Evolutionary conservation across 108 stramenopile genomes (phyloP).

Genomic region (Cyclostephanos tholiformis): DNA sequence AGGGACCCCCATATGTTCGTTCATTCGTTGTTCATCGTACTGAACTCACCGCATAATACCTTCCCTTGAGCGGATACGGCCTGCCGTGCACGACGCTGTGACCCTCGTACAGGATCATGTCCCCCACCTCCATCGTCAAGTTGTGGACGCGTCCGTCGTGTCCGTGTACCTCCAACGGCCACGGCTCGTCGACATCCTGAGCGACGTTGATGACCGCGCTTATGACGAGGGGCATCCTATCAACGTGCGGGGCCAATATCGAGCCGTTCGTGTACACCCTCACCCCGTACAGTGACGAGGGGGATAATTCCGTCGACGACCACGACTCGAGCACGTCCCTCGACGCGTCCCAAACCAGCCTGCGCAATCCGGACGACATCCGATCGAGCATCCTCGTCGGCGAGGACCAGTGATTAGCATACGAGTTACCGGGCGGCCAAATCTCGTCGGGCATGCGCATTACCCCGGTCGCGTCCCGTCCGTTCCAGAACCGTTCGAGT

Average conservation of each 20-base stretch:
- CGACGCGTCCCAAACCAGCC: slow-evolving; percentile 44
- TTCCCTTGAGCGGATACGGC: slow-evolving; percentile 87
- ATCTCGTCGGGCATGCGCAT: slow-evolving; percentile 30
- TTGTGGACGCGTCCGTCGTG: slow-evolving; percentile 89
- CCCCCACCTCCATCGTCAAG: slow-evolving; percentile 89
- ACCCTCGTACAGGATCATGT: slow-evolving; percentile 92
- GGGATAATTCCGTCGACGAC: slow-evolving; percentile 72
- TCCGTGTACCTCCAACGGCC: slow-evolving; percentile 91
- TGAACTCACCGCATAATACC: slow-evolving; percentile 49
- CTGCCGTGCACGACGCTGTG: slow-evolving; percentile 92
- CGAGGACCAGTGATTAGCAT: slow-evolving; percentile 82
- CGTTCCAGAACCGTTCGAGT: slow-evolving; percentile 56
- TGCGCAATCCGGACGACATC: slow-evolving; percentile 38
- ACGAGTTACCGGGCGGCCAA: slow-evolving; percentile 77
- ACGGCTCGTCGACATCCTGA: slow-evolving; percentile 84
- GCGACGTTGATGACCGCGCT: slow-evolving; percentile 89
- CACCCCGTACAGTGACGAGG: slow-evolving; percentile 91
- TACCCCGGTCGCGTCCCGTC: slow-evolving; percentile 17
- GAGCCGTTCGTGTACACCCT: slow-evolving; percentile 74
- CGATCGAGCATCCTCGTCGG: slow-evolving; percentile 58
- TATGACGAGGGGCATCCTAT: slow-evolving; percentile 85
- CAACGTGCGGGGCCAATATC: slow-evolving; percentile 91
- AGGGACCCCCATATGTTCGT: not conserved
- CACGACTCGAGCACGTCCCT: slow-evolving; percentile 71
- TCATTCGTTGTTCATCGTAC: not conserved